These are phyloP conservation scores for Kwoniella dendrophila DNA, from an alignment of 768 basidiomycete genomes.

Conservation along the genomic window DNA sequence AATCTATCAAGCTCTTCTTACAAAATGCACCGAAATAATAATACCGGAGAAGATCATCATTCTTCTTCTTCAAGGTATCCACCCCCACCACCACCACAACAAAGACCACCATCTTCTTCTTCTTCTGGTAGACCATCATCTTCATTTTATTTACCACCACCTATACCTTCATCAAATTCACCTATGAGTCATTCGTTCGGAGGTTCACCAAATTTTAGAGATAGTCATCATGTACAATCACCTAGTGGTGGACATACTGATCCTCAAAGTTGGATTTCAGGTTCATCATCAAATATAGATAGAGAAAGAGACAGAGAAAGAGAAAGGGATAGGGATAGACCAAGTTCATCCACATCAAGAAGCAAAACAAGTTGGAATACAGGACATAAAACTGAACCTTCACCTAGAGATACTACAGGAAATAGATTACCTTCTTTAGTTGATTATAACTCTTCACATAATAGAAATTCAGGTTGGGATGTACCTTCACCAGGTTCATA, in stretches of 20 bases:
- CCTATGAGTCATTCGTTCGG: constrained; percentile 21
- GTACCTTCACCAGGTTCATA: constrained; percentile 25
- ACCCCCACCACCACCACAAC: constrained; percentile 4
- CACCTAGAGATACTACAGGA: constrained; percentile 15
- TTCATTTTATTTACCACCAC: constrained; percentile 32
- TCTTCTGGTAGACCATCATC: constrained; percentile 15
- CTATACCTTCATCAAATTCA: constrained; percentile 30
- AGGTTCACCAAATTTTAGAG: constrained; percentile 26
- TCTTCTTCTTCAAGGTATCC: constrained; percentile 15
- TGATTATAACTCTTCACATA: constrained; percentile 24
- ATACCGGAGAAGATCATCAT: constrained; percentile 6
- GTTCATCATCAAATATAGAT: constrained; percentile 1
- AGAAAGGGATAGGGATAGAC: constrained; percentile 6
- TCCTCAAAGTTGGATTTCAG: constrained; percentile 31
- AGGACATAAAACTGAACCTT: constrained; percentile 12
- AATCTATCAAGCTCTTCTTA: no score
- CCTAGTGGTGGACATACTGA: constrained; percentile 33
- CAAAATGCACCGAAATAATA: constrained; percentile 15
- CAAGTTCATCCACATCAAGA: not conserved
- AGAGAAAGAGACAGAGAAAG: no score
- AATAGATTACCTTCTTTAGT: constrained; percentile 30
- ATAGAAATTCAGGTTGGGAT: constrained; percentile 19
- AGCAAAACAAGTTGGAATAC: constrained; percentile 6
- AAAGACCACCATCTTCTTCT: not conserved
- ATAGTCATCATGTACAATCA: constrained; percentile 14